phyloP scores from a whole-genome alignment of 768 basidiomycete genomes.

The Phanerochaete sordida region DNA sequence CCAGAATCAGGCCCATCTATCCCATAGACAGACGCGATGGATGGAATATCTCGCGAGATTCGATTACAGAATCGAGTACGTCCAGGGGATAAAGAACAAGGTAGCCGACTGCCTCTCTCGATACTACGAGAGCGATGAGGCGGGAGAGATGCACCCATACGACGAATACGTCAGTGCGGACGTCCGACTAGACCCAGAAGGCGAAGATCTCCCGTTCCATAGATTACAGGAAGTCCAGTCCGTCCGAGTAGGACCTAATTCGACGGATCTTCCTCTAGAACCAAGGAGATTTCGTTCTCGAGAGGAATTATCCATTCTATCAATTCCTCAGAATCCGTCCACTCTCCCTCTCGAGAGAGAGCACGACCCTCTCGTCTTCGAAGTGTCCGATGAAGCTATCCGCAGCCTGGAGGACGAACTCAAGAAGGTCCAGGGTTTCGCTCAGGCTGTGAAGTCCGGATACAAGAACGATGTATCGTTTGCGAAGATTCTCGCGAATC shows the following conservation, averaged over 20 bases:
- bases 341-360: too few species aligned
- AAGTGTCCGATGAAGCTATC: not conserved
- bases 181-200: not conserved
- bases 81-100: conserved; percentile 24
- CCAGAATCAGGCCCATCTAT: conserved; percentile 19
- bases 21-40: conserved; percentile 25
- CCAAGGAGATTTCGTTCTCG: too few species aligned
- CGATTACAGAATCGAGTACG: conserved; percentile 26
- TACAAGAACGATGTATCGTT: not conserved
- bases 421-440: not conserved
- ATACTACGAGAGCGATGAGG: conserved; percentile 8
- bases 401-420: not conserved
- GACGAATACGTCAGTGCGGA: not conserved
- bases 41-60: conserved; percentile 23
- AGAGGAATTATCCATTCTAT: not conserved
- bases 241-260: too few species aligned
- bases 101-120: conserved; percentile 22
- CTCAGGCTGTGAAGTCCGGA: not conserved
- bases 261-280: too few species aligned
- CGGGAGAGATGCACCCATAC: not conserved
- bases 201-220: too few species aligned
- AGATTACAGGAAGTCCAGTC: too few species aligned
- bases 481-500: not conserved
- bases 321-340: too few species aligned
- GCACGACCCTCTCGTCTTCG: not conserved